A percentile compares a stretch with the other conserved stretches of the same genome.
Conservation (phyloP, 345 rosid genomes). For the Eucalyptus microcorys region DNA sequence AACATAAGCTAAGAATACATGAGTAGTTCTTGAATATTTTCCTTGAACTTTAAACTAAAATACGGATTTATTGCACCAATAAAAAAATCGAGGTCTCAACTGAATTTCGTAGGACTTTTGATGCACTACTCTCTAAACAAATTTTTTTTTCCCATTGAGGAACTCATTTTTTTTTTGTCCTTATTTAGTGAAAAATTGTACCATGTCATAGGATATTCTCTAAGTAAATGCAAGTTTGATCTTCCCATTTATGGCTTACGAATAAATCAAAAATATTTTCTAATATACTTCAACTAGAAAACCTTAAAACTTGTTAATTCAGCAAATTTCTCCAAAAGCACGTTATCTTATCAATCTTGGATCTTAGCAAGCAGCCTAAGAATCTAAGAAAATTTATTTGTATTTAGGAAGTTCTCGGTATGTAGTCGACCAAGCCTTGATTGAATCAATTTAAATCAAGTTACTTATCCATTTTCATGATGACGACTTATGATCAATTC, state of each 20-base stretch:
- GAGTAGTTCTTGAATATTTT: neutral
- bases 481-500: fast-evolving
- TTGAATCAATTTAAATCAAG: no score
- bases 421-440: neutral
- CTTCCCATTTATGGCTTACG: no score
- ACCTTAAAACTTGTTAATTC: neutral
- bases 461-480: neutral
- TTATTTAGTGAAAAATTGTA: no score
- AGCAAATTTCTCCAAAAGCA: no score
- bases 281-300: no score
- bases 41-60: no score
- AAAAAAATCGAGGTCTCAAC: neutral
- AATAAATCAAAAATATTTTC: neutral
- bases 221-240: no score
- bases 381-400: neutral
- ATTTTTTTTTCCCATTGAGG: no score
- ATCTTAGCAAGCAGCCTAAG: neutral
- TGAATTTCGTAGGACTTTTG: no score
- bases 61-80: neutral
- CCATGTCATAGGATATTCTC: no score
- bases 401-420: neutral
- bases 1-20: neutral
- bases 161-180: no score
- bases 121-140: fast-evolving
- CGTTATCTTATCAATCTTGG: neutral